Evolutionary conservation across 768 basidiomycete genomes (phyloP), one percentile per base, ranked within the genome.

Genomic region (Mycena venus): DNA sequence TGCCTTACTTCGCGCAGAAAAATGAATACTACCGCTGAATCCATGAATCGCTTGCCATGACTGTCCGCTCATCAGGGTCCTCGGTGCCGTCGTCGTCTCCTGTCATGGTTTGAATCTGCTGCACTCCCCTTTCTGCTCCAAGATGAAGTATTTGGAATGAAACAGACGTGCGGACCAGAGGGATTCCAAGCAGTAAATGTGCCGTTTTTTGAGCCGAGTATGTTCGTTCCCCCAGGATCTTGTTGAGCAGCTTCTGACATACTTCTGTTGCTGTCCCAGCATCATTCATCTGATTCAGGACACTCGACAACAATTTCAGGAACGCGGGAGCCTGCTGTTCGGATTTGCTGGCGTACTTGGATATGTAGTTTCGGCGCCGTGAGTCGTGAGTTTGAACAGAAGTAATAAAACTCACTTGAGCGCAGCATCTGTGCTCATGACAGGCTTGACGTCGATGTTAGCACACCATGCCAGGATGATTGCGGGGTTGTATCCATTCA

Each of bases 121-220:
- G 67, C 56, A 74, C 56, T 0, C 53, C 60, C 0, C 75, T 74
- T 17, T 79, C 73, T 12, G 36, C 29, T 4, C 47, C 47, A 10
- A 79, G 36, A 31, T 66, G 23, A 2, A 79, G 68, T 2, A 77
- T 76, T 31, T 79, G 78, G 38, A 78, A 72, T 2, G 63, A 56
- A 0, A 61, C 63, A 12, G 74, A 71, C 14, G 77, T 67, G 2
- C 71, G 75, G 11, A 79, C 71, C 1, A 80, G 53, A 10, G 78
- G 78, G 27, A 78, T 76, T 2, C 77, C 75, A 2, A 49, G 47
- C n/a, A 49, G 9, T 3, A 80, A 71, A 65, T 80, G 78, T 1
- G 77, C 78, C 0, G 74, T 77, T 58, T 80, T 74, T 59, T 80
- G 78, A 7, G 78, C 77, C 19, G 77, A 76, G 36, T 78, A 78